Conservation (phyloP, 257 asterid species). For the Mitragyna speciosa region DNA sequence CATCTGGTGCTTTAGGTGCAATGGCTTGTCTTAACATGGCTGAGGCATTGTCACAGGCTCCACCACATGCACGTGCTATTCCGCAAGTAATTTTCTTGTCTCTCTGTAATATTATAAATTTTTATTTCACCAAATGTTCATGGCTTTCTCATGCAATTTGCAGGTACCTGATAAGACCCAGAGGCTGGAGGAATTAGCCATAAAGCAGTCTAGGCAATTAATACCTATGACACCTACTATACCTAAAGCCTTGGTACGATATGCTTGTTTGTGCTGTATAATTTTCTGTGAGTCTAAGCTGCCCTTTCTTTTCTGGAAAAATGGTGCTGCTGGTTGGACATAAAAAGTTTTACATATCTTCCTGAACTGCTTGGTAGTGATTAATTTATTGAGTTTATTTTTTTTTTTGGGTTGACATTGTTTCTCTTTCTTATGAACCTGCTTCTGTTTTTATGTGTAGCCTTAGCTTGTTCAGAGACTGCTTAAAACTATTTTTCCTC, state of each 20-base stretch:
- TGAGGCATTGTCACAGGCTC: constrained; percentile 70
- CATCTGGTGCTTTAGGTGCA: constrained; percentile 37
- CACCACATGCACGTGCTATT: constrained; percentile 35
- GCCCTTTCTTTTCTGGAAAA: too few species aligned
- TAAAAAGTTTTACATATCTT: background rate
- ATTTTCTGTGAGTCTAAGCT: too few species aligned
- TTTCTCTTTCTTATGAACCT: background rate
- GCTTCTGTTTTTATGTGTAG: background rate
- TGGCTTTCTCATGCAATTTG: too few species aligned
- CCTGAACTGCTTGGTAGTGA: background rate
- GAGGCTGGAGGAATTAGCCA: constrained; percentile 80
- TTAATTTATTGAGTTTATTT: background rate
- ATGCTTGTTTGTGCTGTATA: too few species aligned
- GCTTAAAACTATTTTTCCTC: background rate
- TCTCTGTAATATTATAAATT: too few species aligned
- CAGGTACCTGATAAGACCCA: constrained; percentile 55
- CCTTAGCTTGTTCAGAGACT: background rate
- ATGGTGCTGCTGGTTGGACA: background rate
- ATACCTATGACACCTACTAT: constrained; percentile 71
- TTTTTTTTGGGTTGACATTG: background rate
- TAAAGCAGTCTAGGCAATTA: constrained; percentile 76
- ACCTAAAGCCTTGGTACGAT: constrained; percentile 55
- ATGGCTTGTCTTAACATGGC: constrained; percentile 70
- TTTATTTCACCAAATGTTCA: too few species aligned
- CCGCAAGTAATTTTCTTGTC: background rate